phyloP scores from a whole-genome alignment of 805 yeast species.

The Candida ortonii region DNA sequence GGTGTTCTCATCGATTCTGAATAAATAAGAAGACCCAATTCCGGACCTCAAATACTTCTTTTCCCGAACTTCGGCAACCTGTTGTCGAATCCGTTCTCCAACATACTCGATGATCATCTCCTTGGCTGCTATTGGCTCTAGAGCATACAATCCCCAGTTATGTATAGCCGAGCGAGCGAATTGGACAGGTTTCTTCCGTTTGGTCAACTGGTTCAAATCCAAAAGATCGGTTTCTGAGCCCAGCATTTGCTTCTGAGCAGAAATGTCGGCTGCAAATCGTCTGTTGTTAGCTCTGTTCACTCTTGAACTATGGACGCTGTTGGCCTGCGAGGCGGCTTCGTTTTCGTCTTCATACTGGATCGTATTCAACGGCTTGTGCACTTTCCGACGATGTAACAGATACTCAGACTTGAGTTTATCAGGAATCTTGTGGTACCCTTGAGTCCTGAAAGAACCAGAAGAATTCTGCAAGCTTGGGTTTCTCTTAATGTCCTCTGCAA shows the following conservation, averaged over 20 bases:
- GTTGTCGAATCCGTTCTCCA: slow-evolving; percentile 91
- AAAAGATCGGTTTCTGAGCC: slow-evolving; percentile 81
- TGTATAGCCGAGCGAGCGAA: slow-evolving; percentile 96
- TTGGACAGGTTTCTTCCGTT: slow-evolving; percentile 90
- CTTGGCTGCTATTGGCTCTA: slow-evolving; percentile 91
- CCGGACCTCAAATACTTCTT: slow-evolving; percentile 83
- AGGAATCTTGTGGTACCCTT: slow-evolving; percentile 70
- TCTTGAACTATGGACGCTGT: slow-evolving; percentile 66
- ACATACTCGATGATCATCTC: slow-evolving; percentile 98
- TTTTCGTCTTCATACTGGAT: slow-evolving; percentile 60
- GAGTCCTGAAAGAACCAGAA: slow-evolving; percentile 65
- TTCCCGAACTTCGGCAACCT: slow-evolving; percentile 91
- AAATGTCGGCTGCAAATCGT: slow-evolving; percentile 85
- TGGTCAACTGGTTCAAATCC: slow-evolving; percentile 81
- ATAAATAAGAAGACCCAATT: slow-evolving; percentile 90
- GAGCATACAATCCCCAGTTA: slow-evolving; percentile 96
- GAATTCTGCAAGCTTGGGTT: slow-evolving; percentile 35
- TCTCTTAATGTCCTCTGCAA: slow-evolving; percentile 27
- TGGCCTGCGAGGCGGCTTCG: slow-evolving; percentile 28
- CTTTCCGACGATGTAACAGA: slow-evolving; percentile 75
- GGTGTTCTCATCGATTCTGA: slow-evolving; percentile 88
- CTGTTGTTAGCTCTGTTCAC: slow-evolving; percentile 84
- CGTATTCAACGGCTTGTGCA: slow-evolving; percentile 68
- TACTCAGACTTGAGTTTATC: slow-evolving; percentile 73
- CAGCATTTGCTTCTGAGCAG: slow-evolving; percentile 71